Conservation (phyloP, 2,329 filamentous ascomycete species). For the Clonostachys rhizophaga region DNA sequence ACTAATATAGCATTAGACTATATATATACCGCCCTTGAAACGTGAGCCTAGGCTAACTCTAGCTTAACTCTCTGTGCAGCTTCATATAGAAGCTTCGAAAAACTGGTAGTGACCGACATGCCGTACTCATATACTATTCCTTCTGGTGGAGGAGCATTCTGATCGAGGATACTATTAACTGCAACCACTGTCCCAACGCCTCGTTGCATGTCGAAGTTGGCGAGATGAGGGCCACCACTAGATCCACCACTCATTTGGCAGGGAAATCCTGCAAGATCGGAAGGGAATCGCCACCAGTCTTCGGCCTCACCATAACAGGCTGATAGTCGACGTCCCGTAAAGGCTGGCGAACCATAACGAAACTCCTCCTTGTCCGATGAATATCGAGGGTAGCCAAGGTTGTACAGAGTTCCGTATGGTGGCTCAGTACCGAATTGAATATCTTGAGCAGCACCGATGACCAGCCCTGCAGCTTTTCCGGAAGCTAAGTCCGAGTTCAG, state of each 20-base stretch:
- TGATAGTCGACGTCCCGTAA: not conserved
- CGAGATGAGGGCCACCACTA: not conserved
- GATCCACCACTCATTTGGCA: not conserved
- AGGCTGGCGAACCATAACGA: not conserved
- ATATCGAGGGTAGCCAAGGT: constrained; percentile 1
- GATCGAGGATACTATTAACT: not conserved
- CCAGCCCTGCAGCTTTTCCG: not conserved
- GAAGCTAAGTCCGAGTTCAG: not conserved
- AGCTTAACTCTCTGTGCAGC: not conserved
- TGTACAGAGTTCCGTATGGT: not conserved
- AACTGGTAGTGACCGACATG: not conserved
- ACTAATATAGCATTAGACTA: too few relatives aligned
- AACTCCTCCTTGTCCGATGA: not conserved
- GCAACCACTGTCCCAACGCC: not conserved
- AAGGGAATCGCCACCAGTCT: not conserved
- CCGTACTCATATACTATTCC: not conserved
- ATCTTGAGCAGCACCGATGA: not conserved
- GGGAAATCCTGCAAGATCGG: not conserved
- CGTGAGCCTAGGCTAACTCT: too few relatives aligned
- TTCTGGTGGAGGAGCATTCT: not conserved
- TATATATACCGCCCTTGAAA: too few relatives aligned
- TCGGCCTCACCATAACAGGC: not conserved
- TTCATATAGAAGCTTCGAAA: not conserved
- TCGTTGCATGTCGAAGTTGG: not conserved
- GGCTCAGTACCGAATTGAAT: not conserved